Evolutionary conservation across 1,284 basidiomycete genomes (phyloP).

Genomic region (Stygiomarasmius scandens): DNA sequence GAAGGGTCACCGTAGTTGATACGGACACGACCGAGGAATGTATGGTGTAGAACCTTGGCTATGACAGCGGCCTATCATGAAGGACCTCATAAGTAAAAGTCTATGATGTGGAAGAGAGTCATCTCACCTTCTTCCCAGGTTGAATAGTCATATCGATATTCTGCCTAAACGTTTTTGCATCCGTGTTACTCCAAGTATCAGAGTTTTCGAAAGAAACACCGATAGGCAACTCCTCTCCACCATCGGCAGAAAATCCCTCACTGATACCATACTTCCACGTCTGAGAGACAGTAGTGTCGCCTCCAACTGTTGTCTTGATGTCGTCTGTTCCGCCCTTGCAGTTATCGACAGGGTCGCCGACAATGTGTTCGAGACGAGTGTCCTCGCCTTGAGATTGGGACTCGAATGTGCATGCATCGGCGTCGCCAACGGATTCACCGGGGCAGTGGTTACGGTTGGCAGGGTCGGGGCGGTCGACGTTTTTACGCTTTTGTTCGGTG

Average conservation of each 20-base stretch:
- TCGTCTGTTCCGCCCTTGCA: neutral
- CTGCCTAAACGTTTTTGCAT: neutral
- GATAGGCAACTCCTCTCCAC: neutral
- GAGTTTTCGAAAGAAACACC: slow-evolving; percentile 1
- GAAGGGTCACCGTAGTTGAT: slow-evolving; percentile 5
- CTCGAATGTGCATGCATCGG: neutral
- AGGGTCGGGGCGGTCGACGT: neutral
- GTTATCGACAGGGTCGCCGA: neutral
- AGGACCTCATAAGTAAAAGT: no score
- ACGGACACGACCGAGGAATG: neutral
- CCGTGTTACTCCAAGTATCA: neutral
- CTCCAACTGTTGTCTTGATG: neutral
- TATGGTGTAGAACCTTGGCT: neutral
- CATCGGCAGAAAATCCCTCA: neutral
- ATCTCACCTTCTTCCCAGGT: slow-evolving; percentile 5
- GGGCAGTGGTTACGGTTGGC: neutral
- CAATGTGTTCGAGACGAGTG: neutral
- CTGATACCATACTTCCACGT: neutral
- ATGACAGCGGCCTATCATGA: neutral
- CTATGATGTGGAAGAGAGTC: neutral
- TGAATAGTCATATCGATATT: neutral
- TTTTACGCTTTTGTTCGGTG: neutral
- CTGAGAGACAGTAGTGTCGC: neutral
- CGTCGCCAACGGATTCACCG: neutral
- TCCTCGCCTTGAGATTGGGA: neutral